Percentiles rank a stretch among this genome's conserved stretches.
Conservation (phyloP, 306 rosid genomes). For the Betula pendula region DNA sequence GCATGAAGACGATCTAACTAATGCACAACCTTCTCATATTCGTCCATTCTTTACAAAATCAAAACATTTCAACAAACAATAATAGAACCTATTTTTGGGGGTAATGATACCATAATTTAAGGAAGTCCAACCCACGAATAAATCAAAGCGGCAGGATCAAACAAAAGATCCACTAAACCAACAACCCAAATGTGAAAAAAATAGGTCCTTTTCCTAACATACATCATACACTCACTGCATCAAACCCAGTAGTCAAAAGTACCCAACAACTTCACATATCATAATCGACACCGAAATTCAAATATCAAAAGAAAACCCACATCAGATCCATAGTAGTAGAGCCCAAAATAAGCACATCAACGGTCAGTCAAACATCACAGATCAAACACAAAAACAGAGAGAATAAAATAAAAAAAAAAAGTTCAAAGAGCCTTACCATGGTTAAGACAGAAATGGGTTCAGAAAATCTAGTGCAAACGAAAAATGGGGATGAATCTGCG, state of each 20-base stretch:
- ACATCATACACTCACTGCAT: neutral
- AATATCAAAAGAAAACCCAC: conserved; percentile 16
- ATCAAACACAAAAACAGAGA: conserved; percentile 4
- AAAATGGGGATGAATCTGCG: conserved; percentile 7
- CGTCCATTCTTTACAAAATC: neutral
- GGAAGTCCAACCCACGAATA: neutral
- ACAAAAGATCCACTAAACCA: conserved; percentile 7
- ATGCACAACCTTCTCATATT: neutral
- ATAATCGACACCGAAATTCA: neutral
- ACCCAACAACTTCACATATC: neutral
- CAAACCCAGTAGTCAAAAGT: neutral
- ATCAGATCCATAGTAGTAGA: conserved; percentile 24
- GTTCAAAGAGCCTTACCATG: conserved; percentile 25
- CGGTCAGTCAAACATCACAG: neutral
- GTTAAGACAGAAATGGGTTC: conserved; percentile 1
- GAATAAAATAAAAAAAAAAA: neutral
- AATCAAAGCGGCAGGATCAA: conserved; percentile 2
- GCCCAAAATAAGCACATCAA: neutral
- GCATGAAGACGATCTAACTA: neutral
- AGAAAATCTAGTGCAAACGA: conserved; percentile 14
- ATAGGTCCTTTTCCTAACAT: neutral
- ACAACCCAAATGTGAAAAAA: neutral
- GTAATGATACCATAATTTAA: neutral
- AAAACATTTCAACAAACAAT: neutral
- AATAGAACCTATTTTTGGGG: neutral